These are phyloP conservation scores for Orbilia blumenaviensis DNA, from an alignment of 2,329 filamentous ascomycete genomes.

Conservation along the genomic window DNA sequence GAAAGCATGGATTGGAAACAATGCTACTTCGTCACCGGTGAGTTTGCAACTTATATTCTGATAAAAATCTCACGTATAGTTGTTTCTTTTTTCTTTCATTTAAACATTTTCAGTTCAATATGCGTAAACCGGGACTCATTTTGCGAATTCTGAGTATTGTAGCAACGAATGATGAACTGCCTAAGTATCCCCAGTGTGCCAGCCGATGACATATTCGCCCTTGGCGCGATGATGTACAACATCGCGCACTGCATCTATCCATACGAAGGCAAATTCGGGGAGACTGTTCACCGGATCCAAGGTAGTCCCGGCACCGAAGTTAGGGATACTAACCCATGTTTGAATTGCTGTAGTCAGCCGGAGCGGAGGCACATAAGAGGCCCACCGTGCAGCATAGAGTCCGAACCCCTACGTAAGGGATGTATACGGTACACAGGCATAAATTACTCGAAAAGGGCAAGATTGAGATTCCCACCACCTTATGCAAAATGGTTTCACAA, in stretches of 20 bases:
- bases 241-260: not conserved
- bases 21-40: not conserved
- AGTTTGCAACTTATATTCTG: not conserved
- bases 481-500: conserved; percentile 17
- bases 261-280: too few relatives aligned
- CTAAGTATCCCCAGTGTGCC: not conserved
- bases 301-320: too few relatives aligned
- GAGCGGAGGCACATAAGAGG: not conserved
- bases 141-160: not conserved
- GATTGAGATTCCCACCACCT: not conserved
- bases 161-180: conserved; percentile 2
- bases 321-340: not conserved
- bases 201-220: conserved; percentile 13
- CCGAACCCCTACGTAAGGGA: not conserved
- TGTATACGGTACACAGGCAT: not conserved
- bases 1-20: not conserved
- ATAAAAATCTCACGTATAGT: too few relatives aligned
- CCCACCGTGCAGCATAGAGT: not conserved
- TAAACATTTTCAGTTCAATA: too few relatives aligned
- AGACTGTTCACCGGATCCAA: too few relatives aligned
- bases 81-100: too few relatives aligned
- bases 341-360: not conserved
- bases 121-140: not conserved
- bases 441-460: not conserved
- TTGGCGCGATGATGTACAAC: conserved; percentile 22